These are phyloP conservation scores for Fistulifera solaris DNA, from an alignment of 108 stramenopile species.

Conservation along the genomic window DNA sequence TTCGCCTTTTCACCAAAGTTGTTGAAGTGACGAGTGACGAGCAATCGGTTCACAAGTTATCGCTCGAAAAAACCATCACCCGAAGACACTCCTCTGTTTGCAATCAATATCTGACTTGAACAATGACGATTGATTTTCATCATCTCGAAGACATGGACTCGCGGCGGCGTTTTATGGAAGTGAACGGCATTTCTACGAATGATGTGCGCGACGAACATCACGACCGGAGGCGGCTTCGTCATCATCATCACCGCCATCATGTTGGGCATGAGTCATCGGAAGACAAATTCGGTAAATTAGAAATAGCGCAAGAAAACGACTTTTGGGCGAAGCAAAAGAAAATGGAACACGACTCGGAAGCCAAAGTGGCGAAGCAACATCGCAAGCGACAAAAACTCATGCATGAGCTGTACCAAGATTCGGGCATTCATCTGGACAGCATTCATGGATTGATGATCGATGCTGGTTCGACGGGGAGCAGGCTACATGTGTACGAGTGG, in stretches of 20 bases:
- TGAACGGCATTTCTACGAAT: not conserved
- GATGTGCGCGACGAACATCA: not conserved
- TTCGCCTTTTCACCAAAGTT: too few relatives aligned
- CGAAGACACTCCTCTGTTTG: too few relatives aligned
- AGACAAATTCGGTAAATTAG: not conserved
- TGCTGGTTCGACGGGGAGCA: constrained; percentile 82
- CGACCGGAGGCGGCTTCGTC: not conserved
- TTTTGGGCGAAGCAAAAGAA: constrained; percentile 1
- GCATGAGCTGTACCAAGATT: constrained; percentile 28
- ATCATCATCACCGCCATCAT: not conserved
- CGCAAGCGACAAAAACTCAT: constrained; percentile 27
- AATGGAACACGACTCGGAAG: constrained; percentile 1
- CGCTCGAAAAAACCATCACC: too few relatives aligned
- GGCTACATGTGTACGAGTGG: constrained; percentile 89
- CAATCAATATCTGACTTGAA: too few relatives aligned
- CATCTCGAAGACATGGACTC: not conserved
- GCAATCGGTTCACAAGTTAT: too few relatives aligned
- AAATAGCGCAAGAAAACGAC: not conserved
- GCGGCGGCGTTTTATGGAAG: not conserved
- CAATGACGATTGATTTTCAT: not conserved
- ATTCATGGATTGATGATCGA: constrained; percentile 83
- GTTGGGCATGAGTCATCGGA: not conserved
- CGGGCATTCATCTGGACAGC: constrained; percentile 31
- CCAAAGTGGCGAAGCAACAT: constrained; percentile 22
- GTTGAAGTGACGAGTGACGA: too few relatives aligned